Base-by-base conservation (phyloP, 331 rosid genomes). In the Acacia concinna region DNA sequence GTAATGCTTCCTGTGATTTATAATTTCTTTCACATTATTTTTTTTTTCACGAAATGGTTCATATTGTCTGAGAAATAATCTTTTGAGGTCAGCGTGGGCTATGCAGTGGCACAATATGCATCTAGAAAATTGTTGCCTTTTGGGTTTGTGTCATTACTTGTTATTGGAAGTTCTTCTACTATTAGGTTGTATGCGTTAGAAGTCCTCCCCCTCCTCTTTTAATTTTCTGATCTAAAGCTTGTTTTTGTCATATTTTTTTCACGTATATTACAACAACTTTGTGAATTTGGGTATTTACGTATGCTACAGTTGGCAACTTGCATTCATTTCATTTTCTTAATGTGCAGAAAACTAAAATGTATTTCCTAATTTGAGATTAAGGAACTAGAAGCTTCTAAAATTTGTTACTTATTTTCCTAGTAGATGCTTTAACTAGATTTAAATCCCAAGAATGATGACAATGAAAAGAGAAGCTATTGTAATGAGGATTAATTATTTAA, bases 321-420 rank as follows among this genome's bases (percentile, higher is more conserved):
- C 78, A 68, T 77, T 67, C 25, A 73, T 62, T 85, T 78, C 73
- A 74, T 21, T 63, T 46, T 70, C 70, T 63, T 46, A 38, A 62
- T 74, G 54, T 68, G 47, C 49, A n/a, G 46, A 41, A 69, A 54
- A 52, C 59, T 52, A 70, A 70, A 25, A 46, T 23, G 46, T 51
- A n/a, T 56, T 38, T 23, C 67, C 18, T 71, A 18, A 38, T 81
- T 68, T 17, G 34, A 30, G 27, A 47, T 4, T 31, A 46, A 71
- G n/a, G 74, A 65, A 5, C 28, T 13, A 21, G 59, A n/a, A n/a
- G 18, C 17, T 79, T 67, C 9, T 66, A 11, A 67, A 37, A 30
- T 9, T 40, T 37, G 9, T 35, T 37, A 46, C 32, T 37, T 46
- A 54, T 20, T 7, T 17, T 34, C 18, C 51, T 63, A 35, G 78